Conservation (phyloP, 768 basidiomycete species). For the Clitopilus hobsonii region DNA sequence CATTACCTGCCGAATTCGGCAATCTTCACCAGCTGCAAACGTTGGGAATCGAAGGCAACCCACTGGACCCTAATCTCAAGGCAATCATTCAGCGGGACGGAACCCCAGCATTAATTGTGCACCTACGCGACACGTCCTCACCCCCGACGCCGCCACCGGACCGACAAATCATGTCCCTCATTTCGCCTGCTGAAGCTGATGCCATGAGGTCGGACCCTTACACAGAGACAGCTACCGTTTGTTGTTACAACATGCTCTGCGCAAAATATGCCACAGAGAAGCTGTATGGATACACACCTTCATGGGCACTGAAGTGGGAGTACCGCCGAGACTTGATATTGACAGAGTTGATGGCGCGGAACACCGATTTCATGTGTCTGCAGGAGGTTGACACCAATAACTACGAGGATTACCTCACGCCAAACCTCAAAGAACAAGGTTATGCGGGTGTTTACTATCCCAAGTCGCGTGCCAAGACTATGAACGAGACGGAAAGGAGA, state of each 20-base stretch:
- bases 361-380: conserved; percentile 88
- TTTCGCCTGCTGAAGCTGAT: conserved; percentile 56
- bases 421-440: conserved; percentile 63
- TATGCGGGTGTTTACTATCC: conserved; percentile 93
- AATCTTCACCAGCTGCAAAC: conserved; percentile 89
- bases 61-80: conserved; percentile 74
- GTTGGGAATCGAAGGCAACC: conserved; percentile 96
- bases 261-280: conserved; percentile 84
- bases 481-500: conserved; percentile 81
- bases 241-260: conserved; percentile 94
- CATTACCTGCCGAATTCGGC: conserved; percentile 84
- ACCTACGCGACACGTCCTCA: conserved; percentile 91
- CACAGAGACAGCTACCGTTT: conserved; percentile 71
- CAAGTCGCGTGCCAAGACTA: conserved; percentile 89
- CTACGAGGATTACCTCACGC: conserved; percentile 87
- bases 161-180: conserved; percentile 68
- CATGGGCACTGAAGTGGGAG: conserved; percentile 95
- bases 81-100: conserved; percentile 90
- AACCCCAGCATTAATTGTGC: conserved; percentile 82
- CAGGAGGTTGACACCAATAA: conserved; percentile 94
- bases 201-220: conserved; percentile 55
- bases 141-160: conserved; percentile 76
- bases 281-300: conserved; percentile 93
- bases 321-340: conserved; percentile 88
- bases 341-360: conserved; percentile 74